A percentile compares a stretch with the other conserved stretches of the same genome.
phyloP scores from a whole-genome alignment of 805 yeast species.

The Wickerhamomyces xylosicus region DNA sequence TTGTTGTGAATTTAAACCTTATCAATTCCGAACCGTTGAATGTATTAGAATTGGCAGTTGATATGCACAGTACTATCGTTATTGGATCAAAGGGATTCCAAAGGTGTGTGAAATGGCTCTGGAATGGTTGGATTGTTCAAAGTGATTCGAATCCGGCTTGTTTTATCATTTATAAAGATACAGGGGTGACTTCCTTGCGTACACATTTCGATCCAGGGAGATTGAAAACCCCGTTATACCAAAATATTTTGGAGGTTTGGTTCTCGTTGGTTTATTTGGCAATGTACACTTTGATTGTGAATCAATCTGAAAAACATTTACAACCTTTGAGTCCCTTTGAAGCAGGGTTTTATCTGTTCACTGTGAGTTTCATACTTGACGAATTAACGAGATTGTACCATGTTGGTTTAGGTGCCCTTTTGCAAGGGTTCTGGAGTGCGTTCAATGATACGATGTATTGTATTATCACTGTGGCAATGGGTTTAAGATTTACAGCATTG shows the following conservation, averaged over 20 bases:
- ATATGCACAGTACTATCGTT: conserved; percentile 67
- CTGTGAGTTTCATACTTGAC: conserved; percentile 56
- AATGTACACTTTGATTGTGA: conserved; percentile 54
- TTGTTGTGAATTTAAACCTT: conserved; percentile 52
- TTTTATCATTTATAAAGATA: conserved; percentile 54
- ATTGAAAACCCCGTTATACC: conserved; percentile 78
- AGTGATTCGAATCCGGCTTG: conserved; percentile 57
- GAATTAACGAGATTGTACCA: conserved; percentile 65
- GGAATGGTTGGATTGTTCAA: conserved; percentile 92
- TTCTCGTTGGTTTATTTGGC: conserved; percentile 54
- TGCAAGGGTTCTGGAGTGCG: conserved; percentile 58
- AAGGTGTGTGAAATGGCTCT: conserved; percentile 78
- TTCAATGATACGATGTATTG: conserved; percentile 65
- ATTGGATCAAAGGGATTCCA: conserved; percentile 79
- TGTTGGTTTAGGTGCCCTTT: conserved; percentile 57
- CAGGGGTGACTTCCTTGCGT: conserved; percentile 40
- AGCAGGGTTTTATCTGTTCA: conserved; percentile 48
- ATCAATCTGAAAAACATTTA: conserved; percentile 33
- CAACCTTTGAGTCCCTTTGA: conserved; percentile 38
- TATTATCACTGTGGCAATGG: conserved; percentile 41
- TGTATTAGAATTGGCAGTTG: conserved; percentile 80
- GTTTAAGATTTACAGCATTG: conserved; percentile 35
- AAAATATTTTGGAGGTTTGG: conserved; percentile 59
- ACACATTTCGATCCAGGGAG: conserved; percentile 76
- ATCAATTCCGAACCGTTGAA: conserved; percentile 54